Conservation (phyloP, 139 green algal genomes). For the Chlamydomonas schloesseri region DNA sequence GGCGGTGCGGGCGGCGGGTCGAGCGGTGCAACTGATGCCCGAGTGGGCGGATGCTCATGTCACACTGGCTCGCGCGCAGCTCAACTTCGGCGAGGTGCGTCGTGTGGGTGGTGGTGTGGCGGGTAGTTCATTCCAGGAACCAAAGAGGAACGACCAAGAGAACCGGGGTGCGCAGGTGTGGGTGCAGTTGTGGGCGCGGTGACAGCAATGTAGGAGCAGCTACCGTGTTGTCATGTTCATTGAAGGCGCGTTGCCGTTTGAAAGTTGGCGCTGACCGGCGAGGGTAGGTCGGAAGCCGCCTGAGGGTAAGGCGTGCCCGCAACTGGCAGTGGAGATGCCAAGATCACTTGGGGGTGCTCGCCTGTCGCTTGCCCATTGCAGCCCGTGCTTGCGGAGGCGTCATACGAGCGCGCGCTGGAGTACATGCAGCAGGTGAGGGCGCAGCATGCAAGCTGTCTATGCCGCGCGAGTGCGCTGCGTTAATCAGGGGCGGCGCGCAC, state of each 20-base stretch:
- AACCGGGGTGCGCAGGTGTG: neutral
- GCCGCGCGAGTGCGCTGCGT: too few relatives aligned
- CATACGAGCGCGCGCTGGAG: slow-evolving; percentile 5
- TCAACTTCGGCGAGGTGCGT: slow-evolving; percentile 49
- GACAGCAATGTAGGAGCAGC: neutral
- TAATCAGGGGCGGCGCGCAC: too few relatives aligned
- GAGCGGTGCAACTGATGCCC: slow-evolving; percentile 30
- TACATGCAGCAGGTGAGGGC: neutral
- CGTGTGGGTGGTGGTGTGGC: neutral
- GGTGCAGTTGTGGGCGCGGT: neutral
- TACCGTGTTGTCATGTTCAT: too few relatives aligned
- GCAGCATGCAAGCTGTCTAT: neutral
- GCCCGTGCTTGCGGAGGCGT: slow-evolving; percentile 26
- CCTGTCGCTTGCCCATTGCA: neutral
- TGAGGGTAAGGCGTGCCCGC: too few relatives aligned
- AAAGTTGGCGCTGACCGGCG: neutral
- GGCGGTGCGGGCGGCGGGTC: slow-evolving; percentile 45
- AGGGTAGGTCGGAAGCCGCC: too few relatives aligned
- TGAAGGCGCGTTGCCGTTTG: too few relatives aligned
- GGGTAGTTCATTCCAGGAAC: neutral
- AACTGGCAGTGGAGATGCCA: too few relatives aligned
- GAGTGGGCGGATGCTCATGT: slow-evolving; percentile 46
- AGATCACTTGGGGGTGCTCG: too few relatives aligned
- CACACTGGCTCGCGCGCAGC: slow-evolving; percentile 50
- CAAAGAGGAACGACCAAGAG: neutral